Percentiles rank a stretch among this genome's conserved stretches.
phyloP scores from a whole-genome alignment of 345 rosid species.

The Schrenkiella parvula region DNA sequence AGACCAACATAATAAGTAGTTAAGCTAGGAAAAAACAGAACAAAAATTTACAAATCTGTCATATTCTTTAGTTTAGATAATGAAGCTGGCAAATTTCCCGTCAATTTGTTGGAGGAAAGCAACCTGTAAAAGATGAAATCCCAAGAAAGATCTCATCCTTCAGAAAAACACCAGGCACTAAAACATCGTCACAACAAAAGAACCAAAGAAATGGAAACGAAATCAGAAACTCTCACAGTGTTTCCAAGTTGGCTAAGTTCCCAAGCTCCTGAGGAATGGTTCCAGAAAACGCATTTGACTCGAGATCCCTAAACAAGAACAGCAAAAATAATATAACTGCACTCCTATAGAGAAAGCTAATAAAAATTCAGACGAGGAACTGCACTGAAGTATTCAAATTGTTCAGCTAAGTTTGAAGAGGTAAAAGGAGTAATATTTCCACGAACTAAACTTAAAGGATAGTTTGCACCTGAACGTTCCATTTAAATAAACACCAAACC shows the following conservation, averaged over 20 bases:
- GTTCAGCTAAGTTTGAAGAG: constrained; percentile 4
- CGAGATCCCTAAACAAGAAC: constrained; percentile 41
- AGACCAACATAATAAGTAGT: neutral
- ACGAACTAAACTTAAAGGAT: neutral
- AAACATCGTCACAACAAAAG: neutral
- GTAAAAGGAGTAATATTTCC: neutral
- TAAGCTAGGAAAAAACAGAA: neutral
- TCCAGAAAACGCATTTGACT: constrained; percentile 54
- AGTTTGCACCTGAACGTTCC: neutral
- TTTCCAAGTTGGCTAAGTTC: constrained; percentile 37
- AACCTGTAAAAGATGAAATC: constrained; percentile 37
- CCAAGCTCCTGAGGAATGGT: constrained; percentile 53
- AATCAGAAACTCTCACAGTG: constrained; percentile 37
- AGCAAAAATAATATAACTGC: neutral
- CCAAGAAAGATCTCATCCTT: neutral
- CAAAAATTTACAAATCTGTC: constrained; percentile 46
- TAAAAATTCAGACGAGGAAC: neutral
- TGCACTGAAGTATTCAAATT: neutral
- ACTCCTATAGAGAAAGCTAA: neutral
- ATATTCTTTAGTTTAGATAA: constrained; percentile 41
- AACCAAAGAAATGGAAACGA: neutral
- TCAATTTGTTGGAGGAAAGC: constrained; percentile 54
- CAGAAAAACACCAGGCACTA: neutral
- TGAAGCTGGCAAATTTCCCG: constrained; percentile 45
- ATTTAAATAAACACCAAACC: neutral